Evolutionary conservation across 495 filamentous ascomycete species (phyloP), one percentile per base, ranked within the genome.

Genomic region (Aspergillus panamensis): DNA sequence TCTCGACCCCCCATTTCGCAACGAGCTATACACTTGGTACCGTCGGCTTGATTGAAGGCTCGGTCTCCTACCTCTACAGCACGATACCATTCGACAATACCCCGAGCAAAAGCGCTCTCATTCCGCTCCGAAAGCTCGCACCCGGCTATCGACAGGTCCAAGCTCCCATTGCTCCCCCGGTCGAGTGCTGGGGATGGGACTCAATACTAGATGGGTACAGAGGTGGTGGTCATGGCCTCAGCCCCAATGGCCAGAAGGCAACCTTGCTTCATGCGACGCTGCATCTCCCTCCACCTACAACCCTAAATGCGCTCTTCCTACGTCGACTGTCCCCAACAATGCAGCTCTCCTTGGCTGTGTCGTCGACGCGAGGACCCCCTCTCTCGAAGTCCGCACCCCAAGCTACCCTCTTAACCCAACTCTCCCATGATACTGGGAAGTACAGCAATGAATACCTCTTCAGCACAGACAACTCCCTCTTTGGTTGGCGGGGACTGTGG

Each of bases 391-490:
- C 73, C 20, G 74, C 73, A 3, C 75, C 74, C 10, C 73, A 76
- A 35, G 73, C 74, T 13, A 76, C 73, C 32, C 65, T 85, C 53
- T 78, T 97, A 33, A 87, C 90, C 0, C 81, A 96, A 54, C 77
- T 93, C 30, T 92, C 96, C 64, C 89, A 92, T 53, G 92, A 98
- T 68, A 81, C 80, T 19, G 92, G 92, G 13, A 92, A 91, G 62
- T 96, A 92, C 73, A 90, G 86, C 63, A 84, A 89, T 6, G 94
- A 98, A 67, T 92, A 91, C 48, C 82, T 98, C 6, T 94, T 91
- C 69, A 95, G 89, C 57, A 93, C 94, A 0, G 93, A 97, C 62
- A 93, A 91, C 29, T 89, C 90, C 5, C 79, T 97, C 14, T 80
- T 97, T 60, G 94, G 94, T 19, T 78, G 92, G 58, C 83, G 92